These are phyloP conservation scores for Hymenoscyphus scutula DNA, from an alignment of 2,329 filamentous ascomycete species.

Conservation along the genomic window DNA sequence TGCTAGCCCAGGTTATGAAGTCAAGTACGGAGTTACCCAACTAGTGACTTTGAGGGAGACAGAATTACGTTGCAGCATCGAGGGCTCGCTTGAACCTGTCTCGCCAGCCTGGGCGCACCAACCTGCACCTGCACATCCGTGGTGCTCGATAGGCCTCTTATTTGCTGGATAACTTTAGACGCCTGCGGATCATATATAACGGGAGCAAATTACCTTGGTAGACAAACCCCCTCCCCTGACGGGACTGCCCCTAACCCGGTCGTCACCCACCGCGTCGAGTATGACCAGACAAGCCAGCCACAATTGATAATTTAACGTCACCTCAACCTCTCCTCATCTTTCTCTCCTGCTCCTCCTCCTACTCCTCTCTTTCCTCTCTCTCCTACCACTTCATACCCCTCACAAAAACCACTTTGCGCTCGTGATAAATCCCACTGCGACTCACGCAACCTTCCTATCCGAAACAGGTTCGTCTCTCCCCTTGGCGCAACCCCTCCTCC, in stretches of 20 bases:
- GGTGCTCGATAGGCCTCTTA: conserved; percentile 25
- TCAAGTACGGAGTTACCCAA: no score
- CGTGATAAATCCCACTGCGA: background rate
- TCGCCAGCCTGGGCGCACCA: conserved; percentile 25
- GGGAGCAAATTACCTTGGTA: background rate
- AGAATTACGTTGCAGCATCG: no score
- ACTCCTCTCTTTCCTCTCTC: conserved; percentile 2
- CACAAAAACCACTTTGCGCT: conserved; percentile 2
- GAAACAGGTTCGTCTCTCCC: background rate
- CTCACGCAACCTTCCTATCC: background rate
- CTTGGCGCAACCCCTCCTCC: conserved; percentile 8
- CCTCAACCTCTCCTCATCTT: conserved; percentile 14
- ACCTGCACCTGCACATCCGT: conserved; percentile 28
- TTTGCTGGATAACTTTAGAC: conserved; percentile 26
- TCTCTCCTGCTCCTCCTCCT: no score
- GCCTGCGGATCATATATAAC: conserved; percentile 16
- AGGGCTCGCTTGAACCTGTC: conserved; percentile 20
- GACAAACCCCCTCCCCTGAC: no score
- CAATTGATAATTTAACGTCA: conserved; percentile 31
- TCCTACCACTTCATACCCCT: conserved; percentile 5
- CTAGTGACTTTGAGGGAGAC: no score
- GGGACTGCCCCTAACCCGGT: conserved; percentile 26
- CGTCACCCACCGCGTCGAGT: conserved; percentile 16
- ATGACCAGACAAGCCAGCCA: conserved; percentile 30
- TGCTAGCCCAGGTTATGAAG: no score